These are phyloP conservation scores for Davidsoniella australis DNA, from an alignment of 2,329 filamentous ascomycete genomes.

Conservation along the genomic window DNA sequence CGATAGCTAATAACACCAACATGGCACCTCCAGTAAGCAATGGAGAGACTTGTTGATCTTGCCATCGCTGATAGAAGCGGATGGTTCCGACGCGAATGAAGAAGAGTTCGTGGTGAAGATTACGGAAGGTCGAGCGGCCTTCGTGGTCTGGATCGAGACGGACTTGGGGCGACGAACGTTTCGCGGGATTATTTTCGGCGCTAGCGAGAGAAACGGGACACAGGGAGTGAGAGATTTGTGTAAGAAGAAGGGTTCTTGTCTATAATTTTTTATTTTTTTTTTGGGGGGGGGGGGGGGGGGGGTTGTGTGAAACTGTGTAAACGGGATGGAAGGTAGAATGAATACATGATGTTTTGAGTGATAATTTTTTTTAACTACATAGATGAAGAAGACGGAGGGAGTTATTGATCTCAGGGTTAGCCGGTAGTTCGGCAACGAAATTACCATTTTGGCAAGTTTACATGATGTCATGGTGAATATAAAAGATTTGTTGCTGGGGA, in stretches of 20 bases:
- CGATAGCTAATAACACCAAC: constrained; percentile 14
- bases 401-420: too few relatives aligned
- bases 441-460: background rate
- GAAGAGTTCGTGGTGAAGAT: constrained; percentile 17
- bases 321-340: too few relatives aligned
- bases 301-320: too few relatives aligned
- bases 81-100: constrained; percentile 20
- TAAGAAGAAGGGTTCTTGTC: background rate
- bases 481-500: too few relatives aligned
- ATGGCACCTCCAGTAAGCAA: constrained; percentile 16
- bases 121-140: constrained; percentile 8
- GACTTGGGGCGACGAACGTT: constrained; percentile 17
- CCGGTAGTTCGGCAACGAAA: too few relatives aligned
- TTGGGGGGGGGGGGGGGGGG: too few relatives aligned
- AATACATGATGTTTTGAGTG: too few relatives aligned
- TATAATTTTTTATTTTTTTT: background rate
- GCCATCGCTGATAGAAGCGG: constrained; percentile 19
- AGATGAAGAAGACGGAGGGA: too few relatives aligned
- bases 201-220: constrained; percentile 11
- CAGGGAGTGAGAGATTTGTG: background rate
- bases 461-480: background rate
- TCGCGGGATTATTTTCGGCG: constrained; percentile 17
- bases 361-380: too few relatives aligned
- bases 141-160: constrained; percentile 14
- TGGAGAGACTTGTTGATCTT: constrained; percentile 18